Conservation (phyloP, 345 rosid species). For the Populus alba region DNA sequence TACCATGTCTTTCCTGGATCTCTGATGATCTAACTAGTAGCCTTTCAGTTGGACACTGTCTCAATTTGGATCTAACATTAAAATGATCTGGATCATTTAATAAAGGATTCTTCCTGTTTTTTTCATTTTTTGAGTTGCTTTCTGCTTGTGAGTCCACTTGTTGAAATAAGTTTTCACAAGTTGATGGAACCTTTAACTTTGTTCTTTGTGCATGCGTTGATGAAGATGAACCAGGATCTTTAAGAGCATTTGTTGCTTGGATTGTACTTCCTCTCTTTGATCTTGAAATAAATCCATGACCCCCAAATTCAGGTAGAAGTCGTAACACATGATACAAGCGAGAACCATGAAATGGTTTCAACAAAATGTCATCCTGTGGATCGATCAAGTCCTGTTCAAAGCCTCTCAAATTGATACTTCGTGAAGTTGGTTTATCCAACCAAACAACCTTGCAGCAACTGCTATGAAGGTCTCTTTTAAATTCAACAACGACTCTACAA, state of each 20-base stretch:
- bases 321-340: conserved; percentile 45
- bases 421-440: conserved; percentile 48
- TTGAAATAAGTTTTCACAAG: not conserved
- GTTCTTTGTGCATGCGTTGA: conserved; percentile 4
- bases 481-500: conserved; percentile 34
- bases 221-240: conserved; percentile 11
- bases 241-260: not conserved
- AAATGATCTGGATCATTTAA: not conserved
- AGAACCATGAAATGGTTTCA: conserved; percentile 74
- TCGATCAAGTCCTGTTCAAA: conserved; percentile 19
- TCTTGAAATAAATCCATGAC: conserved; percentile 20
- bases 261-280: conserved; percentile 15
- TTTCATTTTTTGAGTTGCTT: conserved; percentile 15
- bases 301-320: conserved; percentile 64
- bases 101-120: not conserved
- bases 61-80: not conserved
- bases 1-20: conserved; percentile 8
- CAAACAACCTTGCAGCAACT: conserved; percentile 55
- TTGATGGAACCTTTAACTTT: not conserved
- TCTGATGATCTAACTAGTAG: not conserved
- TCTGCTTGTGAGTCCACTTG: conserved; percentile 29
- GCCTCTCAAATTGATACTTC: conserved; percentile 12
- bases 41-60: not conserved
- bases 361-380: conserved; percentile 35
- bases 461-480: conserved; percentile 37